Conservation (phyloP, 441 rosid genomes). For the Eruca vesicaria region DNA sequence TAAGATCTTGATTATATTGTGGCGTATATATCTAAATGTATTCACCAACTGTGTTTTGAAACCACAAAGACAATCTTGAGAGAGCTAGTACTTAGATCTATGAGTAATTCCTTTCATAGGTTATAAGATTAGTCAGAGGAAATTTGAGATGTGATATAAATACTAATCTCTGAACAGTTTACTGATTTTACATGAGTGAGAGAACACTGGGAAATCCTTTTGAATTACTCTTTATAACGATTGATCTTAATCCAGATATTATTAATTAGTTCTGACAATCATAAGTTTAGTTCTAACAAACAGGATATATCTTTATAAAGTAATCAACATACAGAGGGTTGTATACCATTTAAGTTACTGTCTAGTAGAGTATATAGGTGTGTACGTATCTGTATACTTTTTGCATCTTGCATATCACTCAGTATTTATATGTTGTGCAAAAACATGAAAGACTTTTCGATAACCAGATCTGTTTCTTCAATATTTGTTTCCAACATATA, state of each 20-base stretch:
- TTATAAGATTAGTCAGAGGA: background rate
- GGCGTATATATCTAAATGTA: constrained; percentile 1
- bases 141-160: constrained; percentile 16
- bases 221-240: background rate
- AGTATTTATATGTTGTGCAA: background rate
- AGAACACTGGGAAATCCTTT: background rate
- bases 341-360: constrained; percentile 29
- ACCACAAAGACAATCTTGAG: background rate
- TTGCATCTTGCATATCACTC: background rate
- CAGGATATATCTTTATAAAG: constrained; percentile 18
- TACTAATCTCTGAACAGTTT: constrained; percentile 16
- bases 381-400: background rate
- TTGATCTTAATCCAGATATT: background rate
- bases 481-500: background rate
- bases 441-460: background rate
- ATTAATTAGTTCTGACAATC: constrained; percentile 19
- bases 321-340: constrained; percentile 22
- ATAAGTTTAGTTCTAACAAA: constrained; percentile 21
- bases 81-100: constrained; percentile 5
- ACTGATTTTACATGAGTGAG: constrained; percentile 13
- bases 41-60: background rate
- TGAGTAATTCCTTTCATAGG: background rate
- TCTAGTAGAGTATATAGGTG: background rate
- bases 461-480: constrained; percentile 1
- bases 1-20: background rate